Conservation (phyloP, 2,329 filamentous ascomycete species). For the Xylariaceae sp. region DNA sequence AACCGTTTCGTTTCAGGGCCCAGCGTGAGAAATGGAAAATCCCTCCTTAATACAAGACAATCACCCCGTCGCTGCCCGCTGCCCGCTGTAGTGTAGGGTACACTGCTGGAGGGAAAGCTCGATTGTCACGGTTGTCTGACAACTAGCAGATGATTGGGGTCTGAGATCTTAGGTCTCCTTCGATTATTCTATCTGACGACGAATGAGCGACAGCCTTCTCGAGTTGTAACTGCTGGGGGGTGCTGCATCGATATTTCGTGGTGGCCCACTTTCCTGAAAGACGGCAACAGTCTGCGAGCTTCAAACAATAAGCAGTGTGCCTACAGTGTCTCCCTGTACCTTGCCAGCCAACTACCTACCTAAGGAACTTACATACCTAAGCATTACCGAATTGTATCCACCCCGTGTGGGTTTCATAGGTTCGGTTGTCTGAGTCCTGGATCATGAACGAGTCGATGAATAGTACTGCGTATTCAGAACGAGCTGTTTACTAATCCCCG, state of each 20-base stretch:
- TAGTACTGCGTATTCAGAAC: neutral
- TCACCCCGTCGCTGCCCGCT: neutral
- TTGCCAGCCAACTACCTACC: neutral
- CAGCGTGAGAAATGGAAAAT: no score
- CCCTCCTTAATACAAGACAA: no score
- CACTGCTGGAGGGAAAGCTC: neutral
- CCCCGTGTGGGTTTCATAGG: neutral
- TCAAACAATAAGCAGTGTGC: constrained; percentile 15
- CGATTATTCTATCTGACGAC: constrained; percentile 1
- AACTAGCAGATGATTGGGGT: neutral
- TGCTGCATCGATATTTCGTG: constrained; percentile 15
- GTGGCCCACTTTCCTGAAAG: constrained; percentile 20
- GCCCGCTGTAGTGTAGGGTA: neutral
- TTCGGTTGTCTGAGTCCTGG: neutral
- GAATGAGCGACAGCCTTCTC: constrained; percentile 5
- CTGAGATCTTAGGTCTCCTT: neutral
- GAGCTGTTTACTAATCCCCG: neutral
- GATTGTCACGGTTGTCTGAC: neutral
- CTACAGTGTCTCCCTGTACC: neutral
- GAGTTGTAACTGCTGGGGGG: constrained; percentile 1
- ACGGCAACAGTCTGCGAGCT: constrained; percentile 30
- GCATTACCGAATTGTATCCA: constrained; percentile 21
- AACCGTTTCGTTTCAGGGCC: no score
- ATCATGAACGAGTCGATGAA: neutral
- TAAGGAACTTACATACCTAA: constrained; percentile 14